Conservation (phyloP, 2,329 filamentous ascomycete species). For the Neopestalotiopsis rosae region DNA sequence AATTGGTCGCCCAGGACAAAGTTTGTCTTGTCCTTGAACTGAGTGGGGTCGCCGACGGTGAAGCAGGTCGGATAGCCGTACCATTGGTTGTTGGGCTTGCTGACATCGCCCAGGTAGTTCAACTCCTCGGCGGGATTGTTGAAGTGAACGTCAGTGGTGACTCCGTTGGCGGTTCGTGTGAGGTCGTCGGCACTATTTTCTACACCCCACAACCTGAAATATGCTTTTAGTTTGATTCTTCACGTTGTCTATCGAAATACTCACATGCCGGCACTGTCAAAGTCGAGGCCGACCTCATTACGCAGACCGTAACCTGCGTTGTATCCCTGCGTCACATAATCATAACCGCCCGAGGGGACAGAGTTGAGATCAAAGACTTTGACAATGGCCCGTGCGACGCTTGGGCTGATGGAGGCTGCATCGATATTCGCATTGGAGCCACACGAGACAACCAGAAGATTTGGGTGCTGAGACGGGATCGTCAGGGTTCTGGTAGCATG, state of each 20-base stretch:
- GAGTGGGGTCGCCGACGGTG: constrained; percentile 44
- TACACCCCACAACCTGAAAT: constrained; percentile 49
- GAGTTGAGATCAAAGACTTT: constrained; percentile 48
- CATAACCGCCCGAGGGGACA: constrained; percentile 33
- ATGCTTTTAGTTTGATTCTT: constrained; percentile 27
- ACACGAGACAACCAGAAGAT: constrained; percentile 60
- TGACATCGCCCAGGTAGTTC: constrained; percentile 67
- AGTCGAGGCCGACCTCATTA: constrained; percentile 62
- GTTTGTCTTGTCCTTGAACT: constrained; percentile 35
- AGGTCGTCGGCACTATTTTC: constrained; percentile 70
- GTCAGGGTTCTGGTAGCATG: constrained; percentile 64
- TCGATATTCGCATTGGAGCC: constrained; percentile 64
- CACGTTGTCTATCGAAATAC: neutral
- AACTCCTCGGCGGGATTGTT: constrained; percentile 70
- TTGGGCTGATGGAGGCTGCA: constrained; percentile 45
- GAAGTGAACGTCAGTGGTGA: constrained; percentile 53
- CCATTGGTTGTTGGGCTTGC: constrained; percentile 51
- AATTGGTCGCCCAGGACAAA: constrained; percentile 40
- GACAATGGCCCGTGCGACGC: constrained; percentile 59
- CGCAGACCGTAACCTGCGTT: constrained; percentile 61
- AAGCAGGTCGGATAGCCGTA: constrained; percentile 64
- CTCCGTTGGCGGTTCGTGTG: constrained; percentile 47
- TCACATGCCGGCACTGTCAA: constrained; percentile 44
- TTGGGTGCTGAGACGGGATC: constrained; percentile 52
- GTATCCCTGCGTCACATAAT: constrained; percentile 46